Conservation (phyloP, 2,329 filamentous ascomycete genomes). For the Geoglossum cookeanum region DNA sequence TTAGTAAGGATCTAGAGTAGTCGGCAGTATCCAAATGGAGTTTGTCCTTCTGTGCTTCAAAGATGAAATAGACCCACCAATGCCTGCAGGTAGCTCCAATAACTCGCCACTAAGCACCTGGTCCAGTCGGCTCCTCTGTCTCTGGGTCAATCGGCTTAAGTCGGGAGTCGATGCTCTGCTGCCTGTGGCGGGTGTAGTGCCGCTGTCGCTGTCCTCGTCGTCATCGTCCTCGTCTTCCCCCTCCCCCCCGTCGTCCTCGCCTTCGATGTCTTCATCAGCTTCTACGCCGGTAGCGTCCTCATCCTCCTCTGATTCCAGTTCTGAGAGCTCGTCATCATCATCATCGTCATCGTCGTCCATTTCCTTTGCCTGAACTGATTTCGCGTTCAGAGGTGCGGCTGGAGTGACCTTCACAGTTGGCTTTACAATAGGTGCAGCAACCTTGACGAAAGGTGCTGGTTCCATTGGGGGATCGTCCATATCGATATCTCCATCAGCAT, state of each 20-base stretch:
- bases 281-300: slow-evolving; percentile 20
- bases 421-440: slow-evolving; percentile 13
- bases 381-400: slow-evolving; percentile 19
- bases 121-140: slow-evolving; percentile 41
- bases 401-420: slow-evolving; percentile 19
- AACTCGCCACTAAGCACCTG: slow-evolving; percentile 27
- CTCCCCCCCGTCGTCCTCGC: slow-evolving; percentile 16
- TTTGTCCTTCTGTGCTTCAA: background rate
- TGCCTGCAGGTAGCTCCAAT: slow-evolving; percentile 26
- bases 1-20: background rate
- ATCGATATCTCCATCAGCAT: slow-evolving; percentile 18
- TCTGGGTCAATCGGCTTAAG: slow-evolving; percentile 45
- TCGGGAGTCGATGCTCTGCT: slow-evolving; percentile 41
- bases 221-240: slow-evolving; percentile 14
- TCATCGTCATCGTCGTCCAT: slow-evolving; percentile 29
- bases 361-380: slow-evolving; percentile 28
- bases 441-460: slow-evolving; percentile 14
- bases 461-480: slow-evolving; percentile 27
- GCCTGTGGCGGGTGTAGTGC: slow-evolving; percentile 26
- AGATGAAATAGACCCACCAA: slow-evolving; percentile 9
- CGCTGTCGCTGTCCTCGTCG: slow-evolving; percentile 16
- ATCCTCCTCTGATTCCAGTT: slow-evolving; percentile 22
- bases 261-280: slow-evolving; percentile 23
- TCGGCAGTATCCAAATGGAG: background rate
- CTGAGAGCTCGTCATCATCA: slow-evolving; percentile 23